Evolutionary conservation across 305 asterid species (phyloP), one percentile per base, ranked within the genome.

Genomic region (Fraxinus nigra): DNA sequence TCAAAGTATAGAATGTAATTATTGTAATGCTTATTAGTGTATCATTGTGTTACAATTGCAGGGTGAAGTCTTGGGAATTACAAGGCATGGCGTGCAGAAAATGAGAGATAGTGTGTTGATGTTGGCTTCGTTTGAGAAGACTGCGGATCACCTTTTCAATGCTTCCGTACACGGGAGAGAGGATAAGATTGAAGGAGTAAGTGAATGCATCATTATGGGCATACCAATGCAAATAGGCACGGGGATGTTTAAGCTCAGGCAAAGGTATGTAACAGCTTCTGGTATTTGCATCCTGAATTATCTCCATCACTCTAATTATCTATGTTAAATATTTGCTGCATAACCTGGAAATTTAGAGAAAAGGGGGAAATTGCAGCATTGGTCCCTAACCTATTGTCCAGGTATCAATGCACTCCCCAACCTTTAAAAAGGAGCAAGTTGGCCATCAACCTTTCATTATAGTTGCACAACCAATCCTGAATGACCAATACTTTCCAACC

Each of bases 51-150:
- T 38, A 32, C 74, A 48, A 18, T 80, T 81, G 75, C 95, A 93
- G 97, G 98, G 98, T 80, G 97, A 93, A 82, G 95, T 91, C 70
- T 84, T 94, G 85, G 99, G 98, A 82, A 95, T 95, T 75, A 95
- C 97, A 43, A 92, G 98, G 80, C 51, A 79, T 35, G 99, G 99
- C 28, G 88, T 95, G 84, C 91, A 89, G 93, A 94, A 85, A 88
- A 91, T 94, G 97, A 92, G 85, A 85, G 97, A 94, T 74, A 94
- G 99, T 77, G 95, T 94, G 33, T 84, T 95, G 87, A 94, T 89
- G 96, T 88, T 92, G 83, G 98, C 99, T 77, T 95, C 99, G 72
- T 95, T 95, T 85, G 99, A 95, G 90, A 92, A 82, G 86, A 93
- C 99, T 7, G 77, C 93, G 9, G 98, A 95, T 86, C 97, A 90